Evolutionary conservation across 139 green algal genomes (phyloP).

Genomic region (Diplosphaera chodatii): DNA sequence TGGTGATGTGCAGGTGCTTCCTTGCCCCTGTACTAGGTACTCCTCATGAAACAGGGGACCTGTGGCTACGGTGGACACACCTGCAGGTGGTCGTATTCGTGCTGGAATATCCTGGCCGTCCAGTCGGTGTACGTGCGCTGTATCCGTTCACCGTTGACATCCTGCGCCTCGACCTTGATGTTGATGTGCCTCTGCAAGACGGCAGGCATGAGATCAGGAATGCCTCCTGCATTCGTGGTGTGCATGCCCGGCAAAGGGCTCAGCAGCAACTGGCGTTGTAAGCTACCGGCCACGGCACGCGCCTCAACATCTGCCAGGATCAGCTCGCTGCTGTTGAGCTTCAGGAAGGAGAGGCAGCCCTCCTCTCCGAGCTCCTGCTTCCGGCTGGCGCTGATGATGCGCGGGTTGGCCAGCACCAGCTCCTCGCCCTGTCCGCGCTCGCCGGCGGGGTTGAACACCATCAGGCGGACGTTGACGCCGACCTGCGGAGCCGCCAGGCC

Average conservation of each 20-base stretch:
- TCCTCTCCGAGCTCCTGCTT: constrained; percentile 56
- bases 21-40: background rate
- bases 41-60: no score
- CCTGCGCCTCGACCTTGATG: constrained; percentile 80
- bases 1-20: background rate
- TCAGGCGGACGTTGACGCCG: constrained; percentile 93
- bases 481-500: constrained; percentile 94
- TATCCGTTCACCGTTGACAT: constrained; percentile 70
- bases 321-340: background rate
- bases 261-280: background rate
- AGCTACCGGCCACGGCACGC: background rate
- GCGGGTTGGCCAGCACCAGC: constrained; percentile 91
- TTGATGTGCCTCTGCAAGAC: constrained; percentile 44
- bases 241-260: no score
- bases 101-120: constrained; percentile 92
- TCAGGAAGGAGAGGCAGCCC: constrained; percentile 84
- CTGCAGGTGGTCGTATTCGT: constrained; percentile 98
- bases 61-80: no score
- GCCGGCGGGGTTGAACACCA: constrained; percentile 94
- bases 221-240: no score
- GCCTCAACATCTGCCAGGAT: constrained; percentile 74
- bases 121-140: constrained; percentile 67
- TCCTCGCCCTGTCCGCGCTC: constrained; percentile 54
- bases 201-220: background rate
- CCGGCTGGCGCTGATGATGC: constrained; percentile 60